Evolutionary conservation across 768 basidiomycete species (phyloP).

Genomic region (Mycena pura): DNA sequence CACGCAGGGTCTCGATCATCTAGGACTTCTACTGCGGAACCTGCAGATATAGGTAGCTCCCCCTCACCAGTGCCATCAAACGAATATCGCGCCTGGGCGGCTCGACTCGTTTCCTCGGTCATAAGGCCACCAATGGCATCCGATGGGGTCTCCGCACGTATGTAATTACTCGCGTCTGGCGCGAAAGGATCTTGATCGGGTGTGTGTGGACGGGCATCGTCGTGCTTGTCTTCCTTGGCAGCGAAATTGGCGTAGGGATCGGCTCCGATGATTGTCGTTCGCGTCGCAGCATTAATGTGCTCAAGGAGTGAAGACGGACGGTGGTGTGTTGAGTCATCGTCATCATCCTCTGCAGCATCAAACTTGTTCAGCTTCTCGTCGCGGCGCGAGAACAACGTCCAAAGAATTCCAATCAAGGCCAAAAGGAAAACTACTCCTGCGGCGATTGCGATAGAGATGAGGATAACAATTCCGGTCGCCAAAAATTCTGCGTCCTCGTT

Average conservation of each 20-base stretch:
- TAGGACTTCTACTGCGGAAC: slow-evolving; percentile 75
- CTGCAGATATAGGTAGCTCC: slow-evolving; percentile 72
- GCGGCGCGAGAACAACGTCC: slow-evolving; percentile 85
- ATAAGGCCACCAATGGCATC: slow-evolving; percentile 71
- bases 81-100: slow-evolving; percentile 82
- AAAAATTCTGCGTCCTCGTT: slow-evolving; percentile 69
- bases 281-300: slow-evolving; percentile 90
- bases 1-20: slow-evolving; percentile 88
- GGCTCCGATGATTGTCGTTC: slow-evolving; percentile 78
- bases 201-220: slow-evolving; percentile 39
- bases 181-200: slow-evolving; percentile 65
- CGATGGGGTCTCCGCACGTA: slow-evolving; percentile 82
- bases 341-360: slow-evolving; percentile 70
- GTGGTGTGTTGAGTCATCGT: slow-evolving; percentile 78
- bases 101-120: slow-evolving; percentile 73
- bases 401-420: slow-evolving; percentile 83
- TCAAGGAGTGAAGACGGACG: slow-evolving; percentile 88
- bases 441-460: slow-evolving; percentile 96
- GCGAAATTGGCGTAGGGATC: slow-evolving; percentile 46
- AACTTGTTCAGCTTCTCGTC: slow-evolving; percentile 75
- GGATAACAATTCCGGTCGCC: slow-evolving; percentile 90
- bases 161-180: slow-evolving; percentile 77
- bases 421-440: slow-evolving; percentile 92
- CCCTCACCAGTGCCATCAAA: slow-evolving; percentile 84
- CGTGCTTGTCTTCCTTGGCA: slow-evolving; percentile 65